Conservation (phyloP, 768 basidiomycete species). For the Tricholoma hemisulphureum region DNA sequence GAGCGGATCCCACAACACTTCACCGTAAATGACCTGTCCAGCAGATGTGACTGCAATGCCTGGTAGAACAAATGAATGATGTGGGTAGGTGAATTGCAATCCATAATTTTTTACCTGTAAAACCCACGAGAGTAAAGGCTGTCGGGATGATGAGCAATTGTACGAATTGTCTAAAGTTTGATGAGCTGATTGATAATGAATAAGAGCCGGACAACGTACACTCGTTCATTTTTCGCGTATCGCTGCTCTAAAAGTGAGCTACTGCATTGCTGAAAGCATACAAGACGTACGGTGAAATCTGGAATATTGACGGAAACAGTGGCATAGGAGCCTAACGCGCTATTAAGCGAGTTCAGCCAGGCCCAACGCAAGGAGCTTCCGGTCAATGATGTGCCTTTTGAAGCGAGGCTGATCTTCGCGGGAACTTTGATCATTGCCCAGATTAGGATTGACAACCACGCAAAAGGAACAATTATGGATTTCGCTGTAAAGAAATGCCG, state of each 20-base stretch:
- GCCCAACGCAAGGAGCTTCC: slow-evolving; percentile 68
- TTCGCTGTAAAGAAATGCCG: slow-evolving; percentile 75
- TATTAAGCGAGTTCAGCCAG: slow-evolving; percentile 76
- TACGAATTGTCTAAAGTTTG: slow-evolving; percentile 56
- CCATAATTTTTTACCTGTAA: slow-evolving; percentile 45
- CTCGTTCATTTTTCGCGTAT: slow-evolving; percentile 67
- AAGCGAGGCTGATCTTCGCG: slow-evolving; percentile 56
- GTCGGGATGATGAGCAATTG: slow-evolving; percentile 76
- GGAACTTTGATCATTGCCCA: slow-evolving; percentile 77
- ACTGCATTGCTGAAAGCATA: background rate
- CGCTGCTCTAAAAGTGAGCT: slow-evolving; percentile 38
- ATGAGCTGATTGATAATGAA: background rate
- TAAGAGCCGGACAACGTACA: slow-evolving; percentile 38
- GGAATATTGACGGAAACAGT: slow-evolving; percentile 79
- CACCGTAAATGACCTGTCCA: slow-evolving; percentile 68
- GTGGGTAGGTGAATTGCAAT: background rate
- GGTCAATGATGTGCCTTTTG: slow-evolving; percentile 46
- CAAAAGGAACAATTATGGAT: slow-evolving; percentile 58
- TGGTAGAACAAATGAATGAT: slow-evolving; percentile 8
- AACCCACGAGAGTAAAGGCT: slow-evolving; percentile 73
- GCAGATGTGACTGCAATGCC: slow-evolving; percentile 80
- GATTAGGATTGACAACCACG: slow-evolving; percentile 71
- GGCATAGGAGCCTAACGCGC: slow-evolving; percentile 71
- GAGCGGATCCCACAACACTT: slow-evolving; percentile 70
- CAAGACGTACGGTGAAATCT: slow-evolving; percentile 62